Evolutionary conservation across 257 asterid genomes (phyloP).

Genomic region (Solanum pinnatisectum): DNA sequence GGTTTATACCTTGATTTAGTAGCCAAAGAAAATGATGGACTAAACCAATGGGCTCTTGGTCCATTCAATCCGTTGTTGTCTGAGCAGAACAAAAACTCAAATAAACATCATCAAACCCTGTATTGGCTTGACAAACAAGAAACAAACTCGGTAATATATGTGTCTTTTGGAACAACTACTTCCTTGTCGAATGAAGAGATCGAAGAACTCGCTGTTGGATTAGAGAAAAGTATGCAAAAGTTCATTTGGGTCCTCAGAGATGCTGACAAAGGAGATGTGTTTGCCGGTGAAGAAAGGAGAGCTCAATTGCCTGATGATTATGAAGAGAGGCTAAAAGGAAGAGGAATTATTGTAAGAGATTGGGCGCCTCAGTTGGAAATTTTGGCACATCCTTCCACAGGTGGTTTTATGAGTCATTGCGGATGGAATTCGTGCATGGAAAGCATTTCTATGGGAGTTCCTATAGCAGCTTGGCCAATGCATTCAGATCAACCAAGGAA

Average conservation of each 20-base stretch:
- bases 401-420: slow-evolving; percentile 9
- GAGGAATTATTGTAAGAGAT: slow-evolving; percentile 36
- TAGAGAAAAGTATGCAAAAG: slow-evolving; percentile 33
- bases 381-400: slow-evolving; percentile 25
- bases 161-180: slow-evolving; percentile 35
- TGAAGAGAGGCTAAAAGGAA: slow-evolving; percentile 23
- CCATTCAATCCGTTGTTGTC: slow-evolving; percentile 15
- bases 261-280: slow-evolving; percentile 37
- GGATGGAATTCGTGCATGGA: slow-evolving; percentile 16
- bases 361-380: slow-evolving; percentile 55
- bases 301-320: slow-evolving; percentile 30
- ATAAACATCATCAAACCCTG: neutral
- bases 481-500: slow-evolving; percentile 54
- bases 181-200: slow-evolving; percentile 28
- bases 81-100: neutral
- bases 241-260: slow-evolving; percentile 53
- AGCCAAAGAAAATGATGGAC: neutral
- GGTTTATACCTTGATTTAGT: slow-evolving; percentile 13
- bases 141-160: slow-evolving; percentile 27
- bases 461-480: slow-evolving; percentile 39
- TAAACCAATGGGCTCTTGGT: slow-evolving; percentile 16
- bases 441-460: slow-evolving; percentile 8
- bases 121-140: slow-evolving; percentile 35
- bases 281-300: slow-evolving; percentile 22
- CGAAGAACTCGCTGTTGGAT: slow-evolving; percentile 24